These are phyloP conservation scores for Saccharomycopsis guyanensis DNA, from an alignment of 805 yeast genomes.

Conservation along the genomic window DNA sequence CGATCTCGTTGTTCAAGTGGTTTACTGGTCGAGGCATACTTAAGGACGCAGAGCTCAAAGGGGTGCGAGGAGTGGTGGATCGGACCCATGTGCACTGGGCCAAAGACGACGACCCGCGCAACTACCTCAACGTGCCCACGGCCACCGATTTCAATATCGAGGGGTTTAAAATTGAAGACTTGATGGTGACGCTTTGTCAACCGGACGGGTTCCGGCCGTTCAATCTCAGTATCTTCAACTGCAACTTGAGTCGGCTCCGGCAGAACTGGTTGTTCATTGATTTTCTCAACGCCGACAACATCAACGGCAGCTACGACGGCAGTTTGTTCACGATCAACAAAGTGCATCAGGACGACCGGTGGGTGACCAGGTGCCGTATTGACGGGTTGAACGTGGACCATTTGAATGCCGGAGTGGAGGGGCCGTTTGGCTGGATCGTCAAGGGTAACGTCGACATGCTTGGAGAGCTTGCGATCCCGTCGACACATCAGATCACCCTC, in stretches of 20 bases:
- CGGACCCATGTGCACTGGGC: slow-evolving; percentile 82
- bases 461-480: slow-evolving; percentile 83
- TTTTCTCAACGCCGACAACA: slow-evolving; percentile 66
- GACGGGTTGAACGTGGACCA: slow-evolving; percentile 86
- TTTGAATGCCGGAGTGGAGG: slow-evolving; percentile 79
- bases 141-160: slow-evolving; percentile 95
- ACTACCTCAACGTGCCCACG: slow-evolving; percentile 60
- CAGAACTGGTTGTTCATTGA: slow-evolving; percentile 94
- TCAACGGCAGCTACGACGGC: slow-evolving; percentile 89
- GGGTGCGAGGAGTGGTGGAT: slow-evolving; percentile 88
- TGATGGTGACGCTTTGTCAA: slow-evolving; percentile 71
- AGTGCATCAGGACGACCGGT: slow-evolving; percentile 16
- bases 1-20: slow-evolving; percentile 81
- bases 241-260: slow-evolving; percentile 71
- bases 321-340: slow-evolving; percentile 86
- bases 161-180: slow-evolving; percentile 75
- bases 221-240: slow-evolving; percentile 78
- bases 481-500: slow-evolving; percentile 31
- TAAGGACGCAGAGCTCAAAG: slow-evolving; percentile 70
- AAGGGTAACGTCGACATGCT: slow-evolving; percentile 88
- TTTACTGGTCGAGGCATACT: slow-evolving; percentile 83
- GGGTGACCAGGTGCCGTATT: slow-evolving; percentile 55
- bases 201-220: slow-evolving; percentile 79
- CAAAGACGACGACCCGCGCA: slow-evolving; percentile 73
- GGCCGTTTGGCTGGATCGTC: slow-evolving; percentile 97